Base-by-base conservation (phyloP, 305 asterid species). In the Fraxinus xanthoxyloides region DNA sequence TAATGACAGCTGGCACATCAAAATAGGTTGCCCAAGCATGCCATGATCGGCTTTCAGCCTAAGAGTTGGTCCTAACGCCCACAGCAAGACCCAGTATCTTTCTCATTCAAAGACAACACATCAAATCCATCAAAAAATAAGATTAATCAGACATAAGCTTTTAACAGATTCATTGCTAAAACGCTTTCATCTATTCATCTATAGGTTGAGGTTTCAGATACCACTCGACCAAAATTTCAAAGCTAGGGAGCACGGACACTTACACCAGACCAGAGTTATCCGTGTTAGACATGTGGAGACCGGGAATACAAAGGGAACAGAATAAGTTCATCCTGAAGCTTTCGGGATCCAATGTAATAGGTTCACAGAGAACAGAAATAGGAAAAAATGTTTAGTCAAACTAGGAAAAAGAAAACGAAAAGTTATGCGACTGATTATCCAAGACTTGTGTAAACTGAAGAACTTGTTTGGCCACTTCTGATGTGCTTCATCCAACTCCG, bases 111-210 rank as follows among this genome's bases (percentile, higher is more conserved):
- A 17, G 23, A 51, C 61, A 51, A 15, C 21, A 51, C 61, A 51
- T 51, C 59, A 48, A 48, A 15, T 48, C 59, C 21, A 15, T 15
- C 2, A 51, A 51, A 51, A 51, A 51, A 48, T 3, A 48, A 15
- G 19, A 15, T 21, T 51, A 5, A 51, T 17, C 23, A 51, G 23
- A 51, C 61, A 51, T 3, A 17, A 17, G 61, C 17, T 51, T 51
- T 51, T 0, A 51, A 51, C 61, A 4, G 61, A 17, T 48, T 15
- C 61, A 48, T 48, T 17, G 61, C 61, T 48, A 15, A 15, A 48
- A 48, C 17, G 61, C 61, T 15, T 48, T 48, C 61, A 48, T 48
- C 7, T 15, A 48, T 15, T 48, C 61, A 48, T 48, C 90, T 83
- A 48, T 15, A 15, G 59, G 56, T 46, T 3, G 56, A 48, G 6